Conservation (phyloP, 2,329 filamentous ascomycete species). For the Colletotrichum trifolii region DNA sequence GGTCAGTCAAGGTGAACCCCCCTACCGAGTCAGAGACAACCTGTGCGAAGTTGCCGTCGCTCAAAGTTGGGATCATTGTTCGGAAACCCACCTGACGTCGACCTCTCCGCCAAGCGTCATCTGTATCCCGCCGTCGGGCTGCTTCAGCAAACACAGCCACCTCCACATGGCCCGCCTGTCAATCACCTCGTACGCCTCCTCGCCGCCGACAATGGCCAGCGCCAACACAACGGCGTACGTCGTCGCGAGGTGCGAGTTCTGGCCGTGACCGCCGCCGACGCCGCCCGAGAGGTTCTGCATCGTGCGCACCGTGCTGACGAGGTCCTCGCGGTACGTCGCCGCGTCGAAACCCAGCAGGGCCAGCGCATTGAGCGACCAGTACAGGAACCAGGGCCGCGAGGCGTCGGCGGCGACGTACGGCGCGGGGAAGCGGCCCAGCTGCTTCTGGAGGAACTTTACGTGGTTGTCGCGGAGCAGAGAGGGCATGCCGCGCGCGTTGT, state of each 20-base stretch:
- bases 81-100: constrained; percentile 78
- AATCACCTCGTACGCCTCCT: constrained; percentile 78
- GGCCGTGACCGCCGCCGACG: constrained; percentile 93
- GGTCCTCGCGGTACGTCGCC: constrained; percentile 72
- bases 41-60: not conserved
- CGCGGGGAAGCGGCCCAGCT: constrained; percentile 71
- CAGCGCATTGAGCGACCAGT: constrained; percentile 87
- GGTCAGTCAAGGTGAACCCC: constrained; percentile 32
- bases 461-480: constrained; percentile 74
- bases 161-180: constrained; percentile 90
- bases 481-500: constrained; percentile 80
- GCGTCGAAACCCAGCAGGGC: constrained; percentile 81
- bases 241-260: constrained; percentile 87
- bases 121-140: constrained; percentile 88
- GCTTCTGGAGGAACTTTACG: constrained; percentile 70
- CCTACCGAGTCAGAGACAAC: not conserved
- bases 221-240: constrained; percentile 87
- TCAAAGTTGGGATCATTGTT: not conserved
- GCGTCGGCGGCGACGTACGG: constrained; percentile 83
- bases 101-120: constrained; percentile 89
- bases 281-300: constrained; percentile 88
- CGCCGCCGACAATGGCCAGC: constrained; percentile 80
- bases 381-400: constrained; percentile 91
- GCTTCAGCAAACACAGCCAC: constrained; percentile 89
- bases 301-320: constrained; percentile 79